Evolutionary conservation across 2,329 filamentous ascomycete genomes (phyloP), one percentile per base, ranked within the genome.

Genomic region (Blastomyces emzantsi): DNA sequence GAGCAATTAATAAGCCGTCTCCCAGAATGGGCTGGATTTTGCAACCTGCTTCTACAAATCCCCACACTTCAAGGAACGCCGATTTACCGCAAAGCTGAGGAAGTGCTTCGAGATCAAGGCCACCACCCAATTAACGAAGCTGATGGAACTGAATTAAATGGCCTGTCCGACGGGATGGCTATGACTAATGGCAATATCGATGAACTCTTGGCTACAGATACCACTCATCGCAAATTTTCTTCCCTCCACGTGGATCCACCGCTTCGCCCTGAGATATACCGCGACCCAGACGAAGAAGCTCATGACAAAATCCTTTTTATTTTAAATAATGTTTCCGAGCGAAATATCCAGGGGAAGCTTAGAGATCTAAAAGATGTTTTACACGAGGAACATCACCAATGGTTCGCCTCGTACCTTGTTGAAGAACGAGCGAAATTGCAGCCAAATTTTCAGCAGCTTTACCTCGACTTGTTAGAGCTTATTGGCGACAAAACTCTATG

Each of bases 351-450:
- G 61, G 83, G 88, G 51, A 97, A 97, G 77, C 88, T 93, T 70
- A 82, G 83, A 62, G 92, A 97, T 68, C 83, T 99, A 47, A 87
- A 86, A 60, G 87, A 90, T 49, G 86, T 90, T 55, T 79, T 99
- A 58, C 87, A 91, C 60, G 85, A 89, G 62, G 87, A 87, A 68
- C 89, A 97, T 73, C 90, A 95, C 71, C 91, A 95, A 72, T 99
- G 94, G 94, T 99, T 99, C 72, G 94, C 95, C 7, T 87, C 87
- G 58, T 96, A 97, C 72, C 82, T 99, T 11, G 94, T 99, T 2
- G 93, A 97, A 72, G 90, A 97, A 73, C 90, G 95, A 56, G 95
- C 93, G 41, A 97, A 97, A 77, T 88, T 96, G 81, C 93, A 99
- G 73, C 92, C 93, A 6, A 99, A 99, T 75, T 97, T 95, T 72